These are phyloP conservation scores for Elongisporangium undulatum DNA, from an alignment of 352 stramenopile genomes.

Conservation along the genomic window DNA sequence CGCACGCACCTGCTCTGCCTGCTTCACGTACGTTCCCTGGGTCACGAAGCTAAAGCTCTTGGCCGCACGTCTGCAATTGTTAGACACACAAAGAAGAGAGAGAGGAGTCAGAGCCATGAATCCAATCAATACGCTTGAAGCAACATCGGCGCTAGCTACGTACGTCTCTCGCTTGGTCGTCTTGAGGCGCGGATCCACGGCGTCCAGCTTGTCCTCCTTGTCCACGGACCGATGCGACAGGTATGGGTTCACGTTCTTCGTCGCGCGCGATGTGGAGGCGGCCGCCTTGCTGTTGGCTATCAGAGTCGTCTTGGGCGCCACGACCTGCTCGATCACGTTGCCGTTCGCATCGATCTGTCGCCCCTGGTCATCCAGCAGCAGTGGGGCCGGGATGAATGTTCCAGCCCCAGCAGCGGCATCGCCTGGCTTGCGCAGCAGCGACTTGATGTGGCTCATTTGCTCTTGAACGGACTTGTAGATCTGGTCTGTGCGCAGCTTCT, in stretches of 20 bases:
- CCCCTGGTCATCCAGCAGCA: conserved; percentile 75
- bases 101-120: conserved; percentile 12
- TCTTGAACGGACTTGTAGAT: conserved; percentile 84
- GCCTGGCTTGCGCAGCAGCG: conserved; percentile 47
- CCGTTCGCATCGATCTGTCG: conserved; percentile 71
- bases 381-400: conserved; percentile 68
- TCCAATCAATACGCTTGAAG: conserved; percentile 2
- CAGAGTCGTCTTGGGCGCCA: conserved; percentile 26
- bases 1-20: conserved; percentile 74
- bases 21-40: conserved; percentile 83
- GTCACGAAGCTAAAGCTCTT: conserved; percentile 85
- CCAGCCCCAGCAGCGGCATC: conserved; percentile 9
- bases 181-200: conserved; percentile 70
- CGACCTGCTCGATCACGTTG: conserved; percentile 41
- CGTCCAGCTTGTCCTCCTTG: conserved; percentile 64
- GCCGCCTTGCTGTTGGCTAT: conserved; percentile 18
- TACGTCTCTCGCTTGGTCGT: conserved; percentile 79
- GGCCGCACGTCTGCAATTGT: conserved; percentile 43
- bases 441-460: conserved; percentile 78
- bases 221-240: conserved; percentile 71
- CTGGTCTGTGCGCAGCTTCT: conserved; percentile 57
- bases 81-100: conserved; percentile 6
- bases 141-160: conserved; percentile 10
- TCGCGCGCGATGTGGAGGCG: background rate
- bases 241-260: conserved; percentile 67